These are phyloP conservation scores for Tricholomella constricta DNA, from an alignment of 768 basidiomycete genomes.

Conservation along the genomic window DNA sequence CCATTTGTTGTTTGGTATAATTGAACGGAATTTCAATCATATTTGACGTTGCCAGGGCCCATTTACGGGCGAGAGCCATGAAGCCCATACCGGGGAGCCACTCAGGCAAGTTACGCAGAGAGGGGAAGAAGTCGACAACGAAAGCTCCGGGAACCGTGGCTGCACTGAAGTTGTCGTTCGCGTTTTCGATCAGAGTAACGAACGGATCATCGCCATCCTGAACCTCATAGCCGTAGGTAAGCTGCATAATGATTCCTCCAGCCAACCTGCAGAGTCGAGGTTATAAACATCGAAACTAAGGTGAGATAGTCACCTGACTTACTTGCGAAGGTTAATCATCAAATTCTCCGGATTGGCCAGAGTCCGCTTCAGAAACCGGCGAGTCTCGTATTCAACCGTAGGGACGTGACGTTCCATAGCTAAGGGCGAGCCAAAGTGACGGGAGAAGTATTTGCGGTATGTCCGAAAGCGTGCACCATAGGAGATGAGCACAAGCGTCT, in stretches of 20 bases:
- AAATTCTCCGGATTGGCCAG: constrained; percentile 32
- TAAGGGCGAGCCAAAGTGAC: constrained; percentile 38
- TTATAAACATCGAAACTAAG: background rate
- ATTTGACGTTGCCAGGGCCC: constrained; percentile 37
- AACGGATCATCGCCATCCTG: constrained; percentile 54
- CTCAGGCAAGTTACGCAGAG: constrained; percentile 49
- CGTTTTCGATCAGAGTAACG: constrained; percentile 50
- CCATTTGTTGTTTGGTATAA: constrained; percentile 49
- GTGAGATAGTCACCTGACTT: constrained; percentile 3
- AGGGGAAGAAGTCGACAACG: constrained; percentile 43
- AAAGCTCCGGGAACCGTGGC: constrained; percentile 52
- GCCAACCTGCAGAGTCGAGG: constrained; percentile 37
- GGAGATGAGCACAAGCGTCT: constrained; percentile 45
- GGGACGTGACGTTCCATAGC: constrained; percentile 32
- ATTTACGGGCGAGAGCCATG: constrained; percentile 43
- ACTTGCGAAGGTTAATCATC: constrained; percentile 44
- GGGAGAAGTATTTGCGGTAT: constrained; percentile 46
- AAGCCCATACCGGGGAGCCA: constrained; percentile 62
- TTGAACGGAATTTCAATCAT: constrained; percentile 47
- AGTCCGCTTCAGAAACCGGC: constrained; percentile 38
- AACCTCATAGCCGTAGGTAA: constrained; percentile 60
- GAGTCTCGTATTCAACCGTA: constrained; percentile 35
- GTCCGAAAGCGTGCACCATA: constrained; percentile 46
- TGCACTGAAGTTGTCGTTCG: constrained; percentile 52
- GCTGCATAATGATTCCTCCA: constrained; percentile 53